These are phyloP conservation scores for Mycena vitilis DNA, from an alignment of 768 basidiomycete genomes.

Conservation along the genomic window DNA sequence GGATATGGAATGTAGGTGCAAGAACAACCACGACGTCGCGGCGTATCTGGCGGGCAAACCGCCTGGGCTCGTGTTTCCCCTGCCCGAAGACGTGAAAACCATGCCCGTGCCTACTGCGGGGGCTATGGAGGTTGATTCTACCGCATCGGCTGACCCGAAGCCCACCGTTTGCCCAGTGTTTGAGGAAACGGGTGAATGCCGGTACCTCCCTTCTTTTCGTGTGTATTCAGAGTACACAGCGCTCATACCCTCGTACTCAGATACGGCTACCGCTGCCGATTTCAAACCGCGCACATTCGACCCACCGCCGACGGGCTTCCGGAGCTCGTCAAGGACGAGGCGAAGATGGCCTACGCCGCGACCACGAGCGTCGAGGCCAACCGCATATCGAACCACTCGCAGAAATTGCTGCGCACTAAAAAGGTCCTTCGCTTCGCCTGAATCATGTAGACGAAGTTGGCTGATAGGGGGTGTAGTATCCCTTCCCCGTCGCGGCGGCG, in stretches of 20 bases:
- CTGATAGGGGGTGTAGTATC: conserved; percentile 59
- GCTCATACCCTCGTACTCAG: conserved; percentile 39
- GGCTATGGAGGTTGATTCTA: conserved; percentile 28
- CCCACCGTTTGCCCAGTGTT: conserved; percentile 76
- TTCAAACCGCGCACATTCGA: conserved; percentile 80
- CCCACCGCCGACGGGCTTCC: conserved; percentile 58
- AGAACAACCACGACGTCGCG: conserved; percentile 80
- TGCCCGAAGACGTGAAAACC: conserved; percentile 53
- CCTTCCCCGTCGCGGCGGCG: conserved; percentile 68
- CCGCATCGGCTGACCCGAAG: conserved; percentile 39
- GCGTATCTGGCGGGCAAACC: conserved; percentile 84
- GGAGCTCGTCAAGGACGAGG: conserved; percentile 63
- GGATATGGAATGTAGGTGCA: conserved; percentile 63
- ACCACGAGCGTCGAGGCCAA: conserved; percentile 73
- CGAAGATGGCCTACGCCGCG: conserved; percentile 63
- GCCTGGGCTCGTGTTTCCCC: conserved; percentile 74
- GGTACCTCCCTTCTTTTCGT: conserved; percentile 44
- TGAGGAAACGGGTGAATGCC: conserved; percentile 77
- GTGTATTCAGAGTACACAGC: neutral
- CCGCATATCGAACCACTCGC: conserved; percentile 65
- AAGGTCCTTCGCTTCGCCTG: conserved; percentile 59
- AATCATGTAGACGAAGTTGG: neutral
- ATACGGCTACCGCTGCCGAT: conserved; percentile 92
- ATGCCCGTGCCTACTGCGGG: conserved; percentile 61
- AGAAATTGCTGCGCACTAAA: conserved; percentile 73